phyloP scores from a whole-genome alignment of 2,329 filamentous ascomycete genomes.

The Sordariomycetes sp. region DNA sequence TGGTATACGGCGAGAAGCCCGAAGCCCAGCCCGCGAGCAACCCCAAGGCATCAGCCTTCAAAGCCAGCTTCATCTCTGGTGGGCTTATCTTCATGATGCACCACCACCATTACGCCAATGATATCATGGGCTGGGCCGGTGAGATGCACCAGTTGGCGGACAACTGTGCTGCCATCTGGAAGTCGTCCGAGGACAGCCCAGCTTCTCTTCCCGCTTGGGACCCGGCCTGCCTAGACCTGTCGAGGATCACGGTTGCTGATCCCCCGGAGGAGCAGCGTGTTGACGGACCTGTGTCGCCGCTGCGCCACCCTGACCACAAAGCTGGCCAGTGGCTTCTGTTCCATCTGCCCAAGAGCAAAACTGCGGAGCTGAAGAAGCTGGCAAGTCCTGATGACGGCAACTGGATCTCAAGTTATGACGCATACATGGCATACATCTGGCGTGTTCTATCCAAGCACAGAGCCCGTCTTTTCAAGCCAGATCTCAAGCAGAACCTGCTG shows the following conservation, averaged over 20 bases:
- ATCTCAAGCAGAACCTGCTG: slow-evolving; percentile 14
- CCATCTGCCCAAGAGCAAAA: slow-evolving; percentile 33
- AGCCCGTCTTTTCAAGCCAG: slow-evolving; percentile 19
- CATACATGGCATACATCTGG: slow-evolving; percentile 32
- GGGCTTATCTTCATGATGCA: slow-evolving; percentile 31
- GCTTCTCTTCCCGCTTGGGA: slow-evolving; percentile 21
- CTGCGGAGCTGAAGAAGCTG: slow-evolving; percentile 25
- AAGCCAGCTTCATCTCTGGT: slow-evolving; percentile 30
- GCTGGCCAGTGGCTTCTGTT: slow-evolving; percentile 21
- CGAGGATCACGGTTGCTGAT: slow-evolving; percentile 18
- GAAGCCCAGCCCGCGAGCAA: slow-evolving; percentile 22
- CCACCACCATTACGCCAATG: slow-evolving; percentile 31
- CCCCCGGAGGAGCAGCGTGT: slow-evolving; percentile 17
- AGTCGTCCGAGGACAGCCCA: slow-evolving; percentile 9
- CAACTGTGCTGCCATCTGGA: slow-evolving; percentile 25
- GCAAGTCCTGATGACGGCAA: slow-evolving; percentile 20
- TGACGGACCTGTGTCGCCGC: slow-evolving; percentile 16
- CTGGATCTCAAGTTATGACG: slow-evolving; percentile 37
- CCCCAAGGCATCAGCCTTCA: slow-evolving; percentile 25
- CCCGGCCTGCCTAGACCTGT: slow-evolving; percentile 21
- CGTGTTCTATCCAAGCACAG: slow-evolving; percentile 24
- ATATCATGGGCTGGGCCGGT: slow-evolving; percentile 30
- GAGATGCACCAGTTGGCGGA: slow-evolving; percentile 30
- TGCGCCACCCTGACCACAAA: slow-evolving; percentile 18
- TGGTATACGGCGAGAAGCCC: slow-evolving; percentile 28